Percentiles rank a stretch among this genome's conserved stretches.
These are phyloP conservation scores for Peronospora belbahrii DNA, from an alignment of 352 stramenopile species.

Conservation along the genomic window DNA sequence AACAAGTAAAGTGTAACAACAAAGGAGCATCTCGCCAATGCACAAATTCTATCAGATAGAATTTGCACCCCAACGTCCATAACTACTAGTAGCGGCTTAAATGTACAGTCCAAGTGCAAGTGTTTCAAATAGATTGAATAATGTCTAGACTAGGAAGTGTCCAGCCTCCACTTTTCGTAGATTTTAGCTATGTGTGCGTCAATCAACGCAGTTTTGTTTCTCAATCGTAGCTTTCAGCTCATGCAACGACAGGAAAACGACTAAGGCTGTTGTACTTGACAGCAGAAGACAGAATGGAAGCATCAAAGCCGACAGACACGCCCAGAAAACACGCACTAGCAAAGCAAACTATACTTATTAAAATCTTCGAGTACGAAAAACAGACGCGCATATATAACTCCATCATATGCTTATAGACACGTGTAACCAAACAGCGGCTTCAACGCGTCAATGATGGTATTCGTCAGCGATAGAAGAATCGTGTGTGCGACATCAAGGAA, in stretches of 20 bases:
- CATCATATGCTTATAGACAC: constrained; percentile 29
- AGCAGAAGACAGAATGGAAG: neutral
- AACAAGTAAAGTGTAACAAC: too few relatives aligned
- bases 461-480: constrained; percentile 39
- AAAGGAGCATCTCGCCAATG: too few relatives aligned
- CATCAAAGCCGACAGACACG: neutral
- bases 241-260: neutral
- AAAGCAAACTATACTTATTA: constrained; percentile 6
- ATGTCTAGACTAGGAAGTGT: too few relatives aligned
- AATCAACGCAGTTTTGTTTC: neutral
- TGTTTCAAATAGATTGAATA: too few relatives aligned
- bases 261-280: neutral
- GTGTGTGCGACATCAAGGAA: constrained; percentile 32
- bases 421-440: constrained; percentile 39
- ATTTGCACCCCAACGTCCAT: too few relatives aligned
- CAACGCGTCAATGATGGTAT: constrained; percentile 42
- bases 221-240: neutral
- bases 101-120: too few relatives aligned
- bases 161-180: too few relatives aligned
- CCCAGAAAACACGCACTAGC: neutral
- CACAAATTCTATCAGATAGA: too few relatives aligned
- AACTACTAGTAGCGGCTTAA: too few relatives aligned
- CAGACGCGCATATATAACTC: neutral
- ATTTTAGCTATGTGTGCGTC: too few relatives aligned
- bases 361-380: neutral